Conservation (phyloP, 2,329 filamentous ascomycete genomes). For the Alternaria novae-zelandiae region DNA sequence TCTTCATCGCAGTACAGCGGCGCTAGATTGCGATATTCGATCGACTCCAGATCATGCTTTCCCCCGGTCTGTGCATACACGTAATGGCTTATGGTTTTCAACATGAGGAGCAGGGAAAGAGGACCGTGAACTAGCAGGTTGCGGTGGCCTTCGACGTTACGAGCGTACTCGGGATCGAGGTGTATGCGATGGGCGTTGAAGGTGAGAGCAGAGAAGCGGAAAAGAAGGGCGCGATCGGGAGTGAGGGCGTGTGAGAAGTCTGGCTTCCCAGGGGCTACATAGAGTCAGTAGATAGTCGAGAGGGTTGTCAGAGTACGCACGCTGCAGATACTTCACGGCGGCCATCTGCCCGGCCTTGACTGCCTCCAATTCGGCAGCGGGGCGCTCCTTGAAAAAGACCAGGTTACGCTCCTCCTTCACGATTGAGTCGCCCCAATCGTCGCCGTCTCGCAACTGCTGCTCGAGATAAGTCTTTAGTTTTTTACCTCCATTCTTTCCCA, state of each 20-base stretch:
- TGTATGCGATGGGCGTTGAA: conserved; percentile 95
- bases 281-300: conserved; percentile 16
- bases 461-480: not conserved
- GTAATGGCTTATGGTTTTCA: conserved; percentile 64
- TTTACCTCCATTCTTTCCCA: not conserved
- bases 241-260: conserved; percentile 65
- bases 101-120: conserved; percentile 76
- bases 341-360: conserved; percentile 35
- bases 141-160: conserved; percentile 74
- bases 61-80: not conserved
- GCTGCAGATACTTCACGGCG: conserved; percentile 47
- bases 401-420: conserved; percentile 67
- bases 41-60: conserved; percentile 55
- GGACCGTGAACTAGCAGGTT: conserved; percentile 87
- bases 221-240: conserved; percentile 76
- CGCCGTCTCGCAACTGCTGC: conserved; percentile 10
- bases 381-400: conserved; percentile 66
- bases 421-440: conserved; percentile 42
- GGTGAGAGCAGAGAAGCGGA: conserved; percentile 83
- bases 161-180: conserved; percentile 74
- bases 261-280: conserved; percentile 57
- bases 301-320: conserved; percentile 24
- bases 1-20: conserved; percentile 79
- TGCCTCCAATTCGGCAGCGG: conserved; percentile 45
- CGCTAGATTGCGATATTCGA: conserved; percentile 82